Evolutionary conservation across 73 alveolate genomes (phyloP).

Genomic region (Tetrahymena thermophila): DNA sequence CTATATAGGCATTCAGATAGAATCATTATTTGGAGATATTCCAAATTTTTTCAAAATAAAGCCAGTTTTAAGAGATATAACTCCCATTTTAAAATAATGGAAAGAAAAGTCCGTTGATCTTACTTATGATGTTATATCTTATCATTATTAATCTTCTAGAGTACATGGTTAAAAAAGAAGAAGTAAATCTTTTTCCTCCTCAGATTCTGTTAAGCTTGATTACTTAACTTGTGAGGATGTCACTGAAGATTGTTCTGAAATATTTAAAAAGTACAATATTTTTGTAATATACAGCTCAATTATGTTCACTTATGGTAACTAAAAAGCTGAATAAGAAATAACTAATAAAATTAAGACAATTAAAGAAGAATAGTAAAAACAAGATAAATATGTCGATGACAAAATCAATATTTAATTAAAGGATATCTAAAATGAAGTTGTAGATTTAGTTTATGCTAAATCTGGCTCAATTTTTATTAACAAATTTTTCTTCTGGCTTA

Average conservation of each 20-base stretch:
- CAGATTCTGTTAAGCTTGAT: neutral
- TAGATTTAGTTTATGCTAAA: neutral
- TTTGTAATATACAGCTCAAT: neutral
- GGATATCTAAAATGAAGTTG: neutral
- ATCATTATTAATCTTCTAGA: neutral
- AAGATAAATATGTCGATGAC: neutral
- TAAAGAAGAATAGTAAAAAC: neutral
- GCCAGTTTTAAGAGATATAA: neutral
- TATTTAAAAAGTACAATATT: neutral
- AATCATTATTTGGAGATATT: neutral
- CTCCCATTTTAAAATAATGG: neutral
- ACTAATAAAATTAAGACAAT: neutral
- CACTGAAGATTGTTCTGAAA: neutral
- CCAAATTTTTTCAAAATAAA: neutral
- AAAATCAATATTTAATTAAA: neutral
- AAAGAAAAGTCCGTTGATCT: neutral
- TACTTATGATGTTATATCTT: neutral
- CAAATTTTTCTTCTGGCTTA: neutral
- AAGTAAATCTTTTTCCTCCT: neutral
- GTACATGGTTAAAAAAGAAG: neutral
- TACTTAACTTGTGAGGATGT: neutral
- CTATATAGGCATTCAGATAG: neutral
- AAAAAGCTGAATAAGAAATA: neutral
- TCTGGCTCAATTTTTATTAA: neutral
- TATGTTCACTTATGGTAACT: neutral